Percentiles rank a stretch among this genome's conserved stretches.
Conservation (phyloP, 2,329 filamentous ascomycete species). For the Ascomycota sp. region DNA sequence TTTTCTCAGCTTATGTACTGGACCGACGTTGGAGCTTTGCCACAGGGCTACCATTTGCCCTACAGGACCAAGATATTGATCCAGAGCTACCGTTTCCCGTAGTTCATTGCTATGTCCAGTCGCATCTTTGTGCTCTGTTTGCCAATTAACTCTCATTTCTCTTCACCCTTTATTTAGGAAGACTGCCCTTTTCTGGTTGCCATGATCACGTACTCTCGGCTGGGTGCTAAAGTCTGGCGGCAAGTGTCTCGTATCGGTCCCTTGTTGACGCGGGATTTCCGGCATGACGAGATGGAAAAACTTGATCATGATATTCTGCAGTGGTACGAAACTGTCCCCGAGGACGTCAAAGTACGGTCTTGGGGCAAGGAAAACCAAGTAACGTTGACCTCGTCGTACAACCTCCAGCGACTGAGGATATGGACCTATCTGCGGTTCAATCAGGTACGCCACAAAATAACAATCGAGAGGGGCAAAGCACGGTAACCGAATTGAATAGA, state of each 20-base stretch:
- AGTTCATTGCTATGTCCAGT: constrained; percentile 10
- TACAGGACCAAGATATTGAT: constrained; percentile 76
- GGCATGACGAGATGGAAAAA: constrained; percentile 55
- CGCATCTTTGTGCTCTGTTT: neutral
- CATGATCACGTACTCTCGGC: constrained; percentile 69
- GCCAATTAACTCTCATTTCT: neutral
- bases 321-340: constrained; percentile 66
- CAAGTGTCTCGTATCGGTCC: constrained; percentile 51
- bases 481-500: constrained; percentile 13
- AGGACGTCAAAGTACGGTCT: constrained; percentile 35
- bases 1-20: constrained; percentile 74
- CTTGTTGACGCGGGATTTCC: constrained; percentile 39
- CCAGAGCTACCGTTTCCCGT: constrained; percentile 61
- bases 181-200: constrained; percentile 52
- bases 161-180: constrained; percentile 15
- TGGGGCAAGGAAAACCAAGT: constrained; percentile 31
- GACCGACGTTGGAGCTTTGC: constrained; percentile 78
- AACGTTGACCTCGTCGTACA: constrained; percentile 38
- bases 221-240: constrained; percentile 74
- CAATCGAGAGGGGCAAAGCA: neutral
- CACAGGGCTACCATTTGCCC: constrained; percentile 69
- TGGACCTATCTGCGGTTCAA: constrained; percentile 75
- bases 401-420: constrained; percentile 54
- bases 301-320: constrained; percentile 69
- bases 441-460: constrained; percentile 25